Percentiles rank a stretch among this genome's conserved stretches.
Evolutionary conservation across 805 yeast genomes (phyloP).

Genomic region (Yarrowia sp.): DNA sequence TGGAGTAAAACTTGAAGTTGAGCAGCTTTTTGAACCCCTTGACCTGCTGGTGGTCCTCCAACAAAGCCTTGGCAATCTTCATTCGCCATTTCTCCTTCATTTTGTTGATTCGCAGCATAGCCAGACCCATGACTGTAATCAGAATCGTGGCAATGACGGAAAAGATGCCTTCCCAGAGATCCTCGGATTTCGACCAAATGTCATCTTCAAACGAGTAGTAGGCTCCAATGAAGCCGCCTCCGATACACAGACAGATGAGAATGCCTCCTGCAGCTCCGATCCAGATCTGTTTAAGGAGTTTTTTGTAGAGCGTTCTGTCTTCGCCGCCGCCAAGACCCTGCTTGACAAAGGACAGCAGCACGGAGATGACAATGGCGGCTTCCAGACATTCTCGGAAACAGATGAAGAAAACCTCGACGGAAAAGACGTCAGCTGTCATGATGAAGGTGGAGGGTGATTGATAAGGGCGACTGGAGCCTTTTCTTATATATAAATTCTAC

Average conservation of each 20-base stretch:
- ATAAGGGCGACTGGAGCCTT: not conserved
- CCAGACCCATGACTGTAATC: conserved; percentile 93
- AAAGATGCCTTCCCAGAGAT: conserved; percentile 96
- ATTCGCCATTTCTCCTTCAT: conserved; percentile 97
- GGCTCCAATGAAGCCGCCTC: conserved; percentile 94
- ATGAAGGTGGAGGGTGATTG: not conserved
- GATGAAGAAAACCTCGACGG: conserved; percentile 75
- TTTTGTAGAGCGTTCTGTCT: conserved; percentile 59
- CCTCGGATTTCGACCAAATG: conserved; percentile 87
- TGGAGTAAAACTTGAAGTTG: conserved; percentile 53
- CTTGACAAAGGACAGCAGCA: conserved; percentile 86
- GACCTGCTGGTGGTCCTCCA: conserved; percentile 65
- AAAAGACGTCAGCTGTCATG: conserved; percentile 57
- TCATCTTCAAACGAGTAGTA: conserved; percentile 82
- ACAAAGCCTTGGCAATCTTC: conserved; percentile 84
- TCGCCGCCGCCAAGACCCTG: conserved; percentile 60
- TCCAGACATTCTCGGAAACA: conserved; percentile 94
- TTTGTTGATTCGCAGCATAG: conserved; percentile 93
- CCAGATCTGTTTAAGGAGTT: conserved; percentile 84
- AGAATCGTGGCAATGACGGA: conserved; percentile 90
- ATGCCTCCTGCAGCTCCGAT: conserved; percentile 77
- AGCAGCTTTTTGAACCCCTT: conserved; percentile 61
- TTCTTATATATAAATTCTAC: conserved; percentile 12
- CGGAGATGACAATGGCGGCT: conserved; percentile 91
- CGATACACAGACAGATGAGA: conserved; percentile 78